A percentile compares a stretch with the other conserved stretches of the same genome.
phyloP scores from a whole-genome alignment of 768 basidiomycete genomes.

The Suillus variegatus region DNA sequence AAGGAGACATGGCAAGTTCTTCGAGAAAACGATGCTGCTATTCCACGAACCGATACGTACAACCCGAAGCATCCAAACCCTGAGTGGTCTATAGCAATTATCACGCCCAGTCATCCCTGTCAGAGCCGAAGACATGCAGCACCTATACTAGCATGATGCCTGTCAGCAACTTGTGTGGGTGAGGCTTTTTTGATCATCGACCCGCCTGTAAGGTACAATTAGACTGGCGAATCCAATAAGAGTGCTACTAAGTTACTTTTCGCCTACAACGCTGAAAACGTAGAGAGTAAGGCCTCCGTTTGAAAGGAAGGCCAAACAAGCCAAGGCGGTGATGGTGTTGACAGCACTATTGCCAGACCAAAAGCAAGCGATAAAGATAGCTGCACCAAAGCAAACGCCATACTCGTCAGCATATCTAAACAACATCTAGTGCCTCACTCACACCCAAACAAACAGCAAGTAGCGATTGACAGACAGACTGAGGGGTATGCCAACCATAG shows the following conservation, averaged over 20 bases:
- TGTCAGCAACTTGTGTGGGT: not conserved
- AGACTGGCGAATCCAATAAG: not conserved
- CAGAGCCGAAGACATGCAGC: not conserved
- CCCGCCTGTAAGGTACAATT: not conserved
- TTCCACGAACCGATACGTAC: not conserved
- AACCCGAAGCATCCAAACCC: not conserved
- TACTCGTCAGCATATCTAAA: not conserved
- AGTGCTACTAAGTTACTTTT: not conserved
- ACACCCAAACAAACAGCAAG: slow-evolving; percentile 1
- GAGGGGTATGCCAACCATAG: slow-evolving; percentile 3
- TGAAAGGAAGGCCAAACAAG: not conserved
- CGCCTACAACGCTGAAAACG: not conserved
- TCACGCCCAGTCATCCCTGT: not conserved
- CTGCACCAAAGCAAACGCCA: not conserved
- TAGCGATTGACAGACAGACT: not conserved
- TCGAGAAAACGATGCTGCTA: not conserved
- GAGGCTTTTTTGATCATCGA: not conserved
- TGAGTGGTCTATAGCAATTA: not conserved
- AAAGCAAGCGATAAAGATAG: slow-evolving; percentile 1
- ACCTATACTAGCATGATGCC: not conserved
- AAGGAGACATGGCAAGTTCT: not conserved
- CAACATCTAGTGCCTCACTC: not conserved
- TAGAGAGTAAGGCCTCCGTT: not conserved
- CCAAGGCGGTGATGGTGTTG: not conserved
- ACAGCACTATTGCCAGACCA: not conserved